These are phyloP conservation scores for Geopyxis carbonaria DNA, from an alignment of 495 filamentous ascomycete species.

Conservation along the genomic window DNA sequence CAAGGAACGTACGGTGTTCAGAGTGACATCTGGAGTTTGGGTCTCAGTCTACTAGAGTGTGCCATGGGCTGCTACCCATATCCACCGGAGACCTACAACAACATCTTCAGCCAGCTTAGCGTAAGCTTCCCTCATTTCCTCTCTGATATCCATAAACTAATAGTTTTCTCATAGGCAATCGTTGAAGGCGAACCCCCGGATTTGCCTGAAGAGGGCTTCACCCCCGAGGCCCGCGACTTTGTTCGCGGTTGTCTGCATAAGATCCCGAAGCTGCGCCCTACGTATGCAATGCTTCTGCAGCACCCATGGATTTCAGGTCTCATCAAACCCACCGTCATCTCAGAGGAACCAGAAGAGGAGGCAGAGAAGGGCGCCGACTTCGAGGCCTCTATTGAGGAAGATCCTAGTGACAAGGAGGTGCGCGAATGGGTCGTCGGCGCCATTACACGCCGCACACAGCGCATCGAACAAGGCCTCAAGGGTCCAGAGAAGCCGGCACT, in stretches of 20 bases:
- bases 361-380: constrained; percentile 28
- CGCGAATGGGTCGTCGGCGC: constrained; percentile 68
- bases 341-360: constrained; percentile 51
- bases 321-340: constrained; percentile 66
- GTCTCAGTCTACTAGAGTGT: constrained; percentile 90
- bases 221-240: constrained; percentile 66
- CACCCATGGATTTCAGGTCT: constrained; percentile 76
- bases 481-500: constrained; percentile 48
- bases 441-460: constrained; percentile 41
- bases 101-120: constrained; percentile 93
- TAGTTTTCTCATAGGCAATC: constrained; percentile 60
- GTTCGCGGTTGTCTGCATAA: constrained; percentile 84
- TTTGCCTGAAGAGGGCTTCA: constrained; percentile 60
- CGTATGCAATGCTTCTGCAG: constrained; percentile 70
- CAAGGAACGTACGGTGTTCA: constrained; percentile 88
- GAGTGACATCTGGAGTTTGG: constrained; percentile 94
- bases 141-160: constrained; percentile 10
- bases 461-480: constrained; percentile 28
- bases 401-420: constrained; percentile 57
- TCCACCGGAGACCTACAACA: constrained; percentile 93
- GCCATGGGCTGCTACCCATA: constrained; percentile 92
- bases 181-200: constrained; percentile 88
- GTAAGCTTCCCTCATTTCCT: constrained; percentile 41
- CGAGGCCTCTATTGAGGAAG: constrained; percentile 18
- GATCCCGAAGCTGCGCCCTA: constrained; percentile 72